A percentile compares a stretch with the other conserved stretches of the same genome.
Evolutionary conservation across 352 stramenopile genomes (phyloP).

Genomic region (Phytopythium ostracodes): DNA sequence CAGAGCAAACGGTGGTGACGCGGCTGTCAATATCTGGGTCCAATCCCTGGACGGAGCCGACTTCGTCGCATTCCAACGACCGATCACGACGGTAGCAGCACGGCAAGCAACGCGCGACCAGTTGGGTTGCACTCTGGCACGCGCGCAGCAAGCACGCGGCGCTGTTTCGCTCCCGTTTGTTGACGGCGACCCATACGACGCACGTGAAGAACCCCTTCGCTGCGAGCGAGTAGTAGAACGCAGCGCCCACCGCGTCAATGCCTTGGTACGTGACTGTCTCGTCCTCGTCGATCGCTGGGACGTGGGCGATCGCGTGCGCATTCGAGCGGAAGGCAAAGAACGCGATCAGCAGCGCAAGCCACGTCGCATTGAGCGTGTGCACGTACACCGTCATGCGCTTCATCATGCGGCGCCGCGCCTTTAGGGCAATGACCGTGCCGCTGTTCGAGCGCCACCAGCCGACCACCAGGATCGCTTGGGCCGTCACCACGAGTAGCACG

Average conservation of each 20-base stretch:
- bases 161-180: slow-evolving; percentile 38
- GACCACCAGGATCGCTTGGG: slow-evolving; percentile 54
- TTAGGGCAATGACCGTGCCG: slow-evolving; percentile 66
- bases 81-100: neutral
- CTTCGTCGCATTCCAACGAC: slow-evolving; percentile 1
- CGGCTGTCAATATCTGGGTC: slow-evolving; percentile 1
- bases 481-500: slow-evolving; percentile 53
- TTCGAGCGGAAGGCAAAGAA: slow-evolving; percentile 66
- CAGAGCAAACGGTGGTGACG: slow-evolving; percentile 1
- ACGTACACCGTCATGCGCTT: slow-evolving; percentile 74
- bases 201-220: slow-evolving; percentile 62
- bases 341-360: slow-evolving; percentile 51
- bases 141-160: slow-evolving; percentile 5
- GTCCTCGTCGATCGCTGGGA: slow-evolving; percentile 21
- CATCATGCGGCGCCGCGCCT: slow-evolving; percentile 64
- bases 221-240: slow-evolving; percentile 58
- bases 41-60: neutral
- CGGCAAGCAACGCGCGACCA: neutral
- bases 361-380: slow-evolving; percentile 61
- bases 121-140: neutral
- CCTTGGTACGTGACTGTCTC: neutral
- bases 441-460: slow-evolving; percentile 78
- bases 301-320: slow-evolving; percentile 23
- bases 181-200: slow-evolving; percentile 63
- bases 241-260: slow-evolving; percentile 37